These are phyloP conservation scores for Pisolithus orientalis DNA, from an alignment of 768 basidiomycete species.

Conservation along the genomic window DNA sequence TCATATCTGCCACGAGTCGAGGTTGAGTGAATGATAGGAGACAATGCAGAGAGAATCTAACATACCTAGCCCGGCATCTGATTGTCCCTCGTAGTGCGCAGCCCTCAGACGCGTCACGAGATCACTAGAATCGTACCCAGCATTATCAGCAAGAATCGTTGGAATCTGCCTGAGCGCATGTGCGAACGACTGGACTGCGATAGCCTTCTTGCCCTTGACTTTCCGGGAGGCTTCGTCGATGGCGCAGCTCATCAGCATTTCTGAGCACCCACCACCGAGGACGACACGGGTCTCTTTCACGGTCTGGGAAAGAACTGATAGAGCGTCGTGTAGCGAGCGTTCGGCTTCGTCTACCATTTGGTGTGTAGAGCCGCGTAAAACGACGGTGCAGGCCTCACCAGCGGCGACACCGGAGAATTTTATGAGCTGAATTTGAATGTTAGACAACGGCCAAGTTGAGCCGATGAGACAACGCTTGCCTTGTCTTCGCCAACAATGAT, in stretches of 20 bases:
- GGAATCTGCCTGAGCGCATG: conserved; percentile 91
- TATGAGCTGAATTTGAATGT: conserved; percentile 61
- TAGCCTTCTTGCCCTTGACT: conserved; percentile 90
- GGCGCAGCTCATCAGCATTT: conserved; percentile 96
- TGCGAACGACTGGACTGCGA: conserved; percentile 90
- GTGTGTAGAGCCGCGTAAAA: conserved; percentile 92
- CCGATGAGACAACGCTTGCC: conserved; percentile 36
- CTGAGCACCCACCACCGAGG: conserved; percentile 94
- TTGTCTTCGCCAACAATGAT: conserved; percentile 99
- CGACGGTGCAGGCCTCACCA: conserved; percentile 96
- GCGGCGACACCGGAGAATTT: conserved; percentile 99
- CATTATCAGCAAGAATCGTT: conserved; percentile 94
- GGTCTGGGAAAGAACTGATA: conserved; percentile 95
- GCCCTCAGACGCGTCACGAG: conserved; percentile 85
- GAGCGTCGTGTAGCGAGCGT: conserved; percentile 93
- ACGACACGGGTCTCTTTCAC: conserved; percentile 94
- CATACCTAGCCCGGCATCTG: conserved; percentile 85
- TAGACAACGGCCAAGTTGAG: background rate
- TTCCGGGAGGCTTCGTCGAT: conserved; percentile 84
- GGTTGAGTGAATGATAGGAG: no score
- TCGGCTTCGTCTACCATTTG: conserved; percentile 99
- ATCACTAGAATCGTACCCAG: conserved; percentile 96
- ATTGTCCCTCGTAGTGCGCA: conserved; percentile 86
- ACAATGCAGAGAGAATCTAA: conserved; percentile 4
- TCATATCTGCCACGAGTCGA: conserved; percentile 62